Evolutionary conservation across 139 green algal species (phyloP).

Genomic region (Coelastrella sp.): DNA sequence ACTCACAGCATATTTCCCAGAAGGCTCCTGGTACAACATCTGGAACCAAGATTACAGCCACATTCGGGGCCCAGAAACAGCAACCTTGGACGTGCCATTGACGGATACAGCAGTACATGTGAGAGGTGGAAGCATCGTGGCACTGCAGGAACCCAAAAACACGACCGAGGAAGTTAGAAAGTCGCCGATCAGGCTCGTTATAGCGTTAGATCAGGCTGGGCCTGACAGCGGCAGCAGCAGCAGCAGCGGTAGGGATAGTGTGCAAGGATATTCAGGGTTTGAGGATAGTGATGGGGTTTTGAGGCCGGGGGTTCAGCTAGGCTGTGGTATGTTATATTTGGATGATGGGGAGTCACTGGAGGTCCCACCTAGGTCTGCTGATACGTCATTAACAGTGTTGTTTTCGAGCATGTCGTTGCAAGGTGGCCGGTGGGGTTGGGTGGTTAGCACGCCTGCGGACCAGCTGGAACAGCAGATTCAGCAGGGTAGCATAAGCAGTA

Average conservation of each 20-base stretch:
- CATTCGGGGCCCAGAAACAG: not conserved
- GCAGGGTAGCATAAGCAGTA: too few relatives aligned
- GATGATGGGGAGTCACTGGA: slow-evolving; percentile 6
- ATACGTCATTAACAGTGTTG: not conserved
- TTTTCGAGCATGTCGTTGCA: not conserved
- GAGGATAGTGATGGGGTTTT: not conserved
- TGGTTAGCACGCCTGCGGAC: not conserved
- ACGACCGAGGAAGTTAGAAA: not conserved
- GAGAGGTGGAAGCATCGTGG: slow-evolving; percentile 9
- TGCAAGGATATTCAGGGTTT: too few relatives aligned
- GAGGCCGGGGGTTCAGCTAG: not conserved
- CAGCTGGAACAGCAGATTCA: not conserved
- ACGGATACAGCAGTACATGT: not conserved
- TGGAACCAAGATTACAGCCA: not conserved
- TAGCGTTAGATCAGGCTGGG: not conserved
- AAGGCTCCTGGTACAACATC: slow-evolving; percentile 8
- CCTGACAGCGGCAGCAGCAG: not conserved
- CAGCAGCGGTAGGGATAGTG: not conserved
- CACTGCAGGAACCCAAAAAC: not conserved
- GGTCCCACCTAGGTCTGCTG: not conserved
- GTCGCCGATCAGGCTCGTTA: not conserved
- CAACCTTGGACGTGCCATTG: not conserved
- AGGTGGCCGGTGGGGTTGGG: not conserved
- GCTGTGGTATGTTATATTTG: slow-evolving; percentile 17
- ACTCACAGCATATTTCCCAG: not conserved